These are phyloP conservation scores for Aspergillus fumigatus DNA, from an alignment of 2,329 filamentous ascomycete species.

Conservation along the genomic window DNA sequence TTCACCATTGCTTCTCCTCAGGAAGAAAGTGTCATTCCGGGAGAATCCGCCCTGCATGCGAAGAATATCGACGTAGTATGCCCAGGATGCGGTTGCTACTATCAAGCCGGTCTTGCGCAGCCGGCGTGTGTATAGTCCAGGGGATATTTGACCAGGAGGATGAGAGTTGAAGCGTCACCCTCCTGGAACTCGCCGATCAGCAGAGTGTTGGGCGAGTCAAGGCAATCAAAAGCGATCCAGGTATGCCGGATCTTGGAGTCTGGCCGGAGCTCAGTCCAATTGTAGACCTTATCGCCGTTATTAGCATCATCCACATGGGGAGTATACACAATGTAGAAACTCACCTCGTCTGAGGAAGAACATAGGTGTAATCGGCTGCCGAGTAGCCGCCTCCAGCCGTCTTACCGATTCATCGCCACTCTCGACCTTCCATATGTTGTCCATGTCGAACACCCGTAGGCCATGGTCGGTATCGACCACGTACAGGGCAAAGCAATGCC, in stretches of 20 bases:
- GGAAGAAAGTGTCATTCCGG: constrained; percentile 27
- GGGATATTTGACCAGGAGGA: constrained; percentile 29
- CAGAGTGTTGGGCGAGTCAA: constrained; percentile 26
- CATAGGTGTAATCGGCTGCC: constrained; percentile 31
- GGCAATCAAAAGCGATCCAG: constrained; percentile 35
- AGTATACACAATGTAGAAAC: not conserved
- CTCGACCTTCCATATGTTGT: constrained; percentile 34
- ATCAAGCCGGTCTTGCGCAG: constrained; percentile 16
- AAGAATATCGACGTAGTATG: constrained; percentile 29
- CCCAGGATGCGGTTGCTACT: constrained; percentile 23
- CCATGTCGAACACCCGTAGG: constrained; percentile 34
- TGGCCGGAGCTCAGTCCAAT: not conserved
- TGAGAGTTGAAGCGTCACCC: constrained; percentile 15
- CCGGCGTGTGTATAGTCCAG: constrained; percentile 26
- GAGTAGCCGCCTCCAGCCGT: constrained; percentile 23
- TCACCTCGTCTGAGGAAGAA: constrained; percentile 33
- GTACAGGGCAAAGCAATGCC: constrained; percentile 32
- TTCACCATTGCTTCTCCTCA: constrained; percentile 30
- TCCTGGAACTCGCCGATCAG: constrained; percentile 33
- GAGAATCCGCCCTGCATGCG: constrained; percentile 33
- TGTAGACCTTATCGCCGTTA: not conserved
- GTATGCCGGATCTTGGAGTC: constrained; percentile 31
- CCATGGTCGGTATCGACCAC: constrained; percentile 34
- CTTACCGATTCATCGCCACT: constrained; percentile 31
- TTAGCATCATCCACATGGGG: not conserved